Conservation (phyloP, 2,329 filamentous ascomycete species). For the Didymella pinodella region DNA sequence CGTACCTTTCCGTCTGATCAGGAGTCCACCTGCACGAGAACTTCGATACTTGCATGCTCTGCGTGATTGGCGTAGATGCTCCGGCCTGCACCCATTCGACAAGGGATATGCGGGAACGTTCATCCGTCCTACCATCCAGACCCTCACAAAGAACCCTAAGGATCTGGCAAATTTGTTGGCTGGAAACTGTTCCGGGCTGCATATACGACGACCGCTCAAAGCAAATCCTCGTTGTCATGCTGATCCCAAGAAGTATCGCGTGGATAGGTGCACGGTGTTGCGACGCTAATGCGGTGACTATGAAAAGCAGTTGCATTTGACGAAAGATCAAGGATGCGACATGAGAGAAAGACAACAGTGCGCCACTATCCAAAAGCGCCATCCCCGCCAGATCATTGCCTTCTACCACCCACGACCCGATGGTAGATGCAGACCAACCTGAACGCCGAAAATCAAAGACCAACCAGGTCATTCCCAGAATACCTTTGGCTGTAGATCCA, state of each 20-base stretch:
- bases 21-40: neutral
- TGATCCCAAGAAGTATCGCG: neutral
- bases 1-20: neutral
- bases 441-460: slow-evolving; percentile 1
- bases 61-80: neutral
- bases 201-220: neutral
- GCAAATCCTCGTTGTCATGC: slow-evolving; percentile 3
- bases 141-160: neutral
- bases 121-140: neutral
- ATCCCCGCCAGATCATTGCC: neutral
- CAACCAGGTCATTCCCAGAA: neutral
- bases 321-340: neutral
- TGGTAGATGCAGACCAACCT: neutral
- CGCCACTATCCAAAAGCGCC: slow-evolving; percentile 1
- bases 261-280: neutral
- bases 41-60: neutral
- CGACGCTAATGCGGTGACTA: slow-evolving; percentile 6
- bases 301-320: slow-evolving; percentile 4
- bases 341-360: neutral
- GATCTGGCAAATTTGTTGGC: neutral
- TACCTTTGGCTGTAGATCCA: neutral
- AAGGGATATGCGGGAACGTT: neutral
- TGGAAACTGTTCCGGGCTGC: neutral
- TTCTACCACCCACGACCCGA: neutral
- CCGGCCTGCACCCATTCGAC: neutral